Percentiles rank a stretch among this genome's conserved stretches.
Evolutionary conservation across 768 basidiomycete species (phyloP).

Genomic region (Russula compacta): DNA sequence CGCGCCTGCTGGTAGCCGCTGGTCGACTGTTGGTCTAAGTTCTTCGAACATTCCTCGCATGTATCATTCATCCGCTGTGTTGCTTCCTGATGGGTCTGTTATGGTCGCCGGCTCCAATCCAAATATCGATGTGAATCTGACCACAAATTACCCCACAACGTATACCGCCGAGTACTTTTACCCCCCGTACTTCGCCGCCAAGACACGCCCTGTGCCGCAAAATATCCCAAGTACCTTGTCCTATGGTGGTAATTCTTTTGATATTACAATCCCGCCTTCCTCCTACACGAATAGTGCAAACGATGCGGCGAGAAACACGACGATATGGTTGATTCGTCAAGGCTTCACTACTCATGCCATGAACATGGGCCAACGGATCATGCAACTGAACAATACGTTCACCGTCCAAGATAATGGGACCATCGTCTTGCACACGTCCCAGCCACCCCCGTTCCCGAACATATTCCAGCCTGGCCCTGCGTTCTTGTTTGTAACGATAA

Average conservation of each 20-base stretch:
- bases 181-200: constrained; percentile 58
- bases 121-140: constrained; percentile 67
- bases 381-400: constrained; percentile 82
- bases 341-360: constrained; percentile 81
- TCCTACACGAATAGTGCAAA: constrained; percentile 62
- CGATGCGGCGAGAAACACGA: constrained; percentile 61
- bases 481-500: constrained; percentile 70
- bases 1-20: constrained; percentile 59
- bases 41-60: constrained; percentile 64
- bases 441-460: constrained; percentile 75
- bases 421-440: constrained; percentile 69
- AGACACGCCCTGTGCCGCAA: constrained; percentile 55
- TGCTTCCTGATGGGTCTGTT: constrained; percentile 80
- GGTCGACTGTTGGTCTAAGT: constrained; percentile 58
- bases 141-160: constrained; percentile 57
- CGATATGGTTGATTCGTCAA: constrained; percentile 69
- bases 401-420: constrained; percentile 68
- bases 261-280: constrained; percentile 55
- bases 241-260: constrained; percentile 45
- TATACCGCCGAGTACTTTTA: constrained; percentile 43
- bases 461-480: constrained; percentile 86
- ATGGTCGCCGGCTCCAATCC: constrained; percentile 90
- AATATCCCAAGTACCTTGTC: constrained; percentile 45
- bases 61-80: constrained; percentile 85
- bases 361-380: constrained; percentile 77